Conservation (phyloP, 345 rosid species). For the Euphorbia pulcherrima region DNA sequence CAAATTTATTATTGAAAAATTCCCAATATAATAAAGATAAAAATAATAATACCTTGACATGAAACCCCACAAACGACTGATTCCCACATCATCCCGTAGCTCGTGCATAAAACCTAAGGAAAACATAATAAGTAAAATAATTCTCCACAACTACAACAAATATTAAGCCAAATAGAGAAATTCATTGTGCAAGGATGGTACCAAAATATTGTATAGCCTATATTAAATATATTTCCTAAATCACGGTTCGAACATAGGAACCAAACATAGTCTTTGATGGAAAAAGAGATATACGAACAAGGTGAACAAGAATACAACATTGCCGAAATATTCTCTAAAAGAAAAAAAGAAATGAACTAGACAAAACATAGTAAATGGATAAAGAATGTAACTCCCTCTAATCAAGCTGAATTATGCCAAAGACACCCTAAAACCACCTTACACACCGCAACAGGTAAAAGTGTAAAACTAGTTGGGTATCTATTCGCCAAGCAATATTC, state of each 20-base stretch:
- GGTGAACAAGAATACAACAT: neutral
- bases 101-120: conserved; percentile 55
- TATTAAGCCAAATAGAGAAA: neutral
- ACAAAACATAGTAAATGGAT: neutral
- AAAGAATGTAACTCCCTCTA: neutral
- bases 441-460: neutral
- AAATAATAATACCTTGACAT: conserved; percentile 55
- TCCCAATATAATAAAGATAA: neutral
- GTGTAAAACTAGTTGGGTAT: neutral
- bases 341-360: neutral
- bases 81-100: conserved; percentile 73
- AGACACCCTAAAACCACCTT: neutral
- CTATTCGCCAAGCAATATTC: neutral
- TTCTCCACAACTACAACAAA: neutral
- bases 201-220: neutral
- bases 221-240: neutral
- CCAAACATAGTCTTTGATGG: neutral
- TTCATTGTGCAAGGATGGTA: neutral
- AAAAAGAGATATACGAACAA: neutral
- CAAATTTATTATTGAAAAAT: neutral
- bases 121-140: neutral
- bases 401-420: conserved; percentile 2
- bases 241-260: conserved; percentile 1
- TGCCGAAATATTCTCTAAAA: neutral
- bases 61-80: conserved; percentile 78